phyloP scores from a whole-genome alignment of 2,329 filamentous ascomycete genomes.

The Arthrinium puccinioides region DNA sequence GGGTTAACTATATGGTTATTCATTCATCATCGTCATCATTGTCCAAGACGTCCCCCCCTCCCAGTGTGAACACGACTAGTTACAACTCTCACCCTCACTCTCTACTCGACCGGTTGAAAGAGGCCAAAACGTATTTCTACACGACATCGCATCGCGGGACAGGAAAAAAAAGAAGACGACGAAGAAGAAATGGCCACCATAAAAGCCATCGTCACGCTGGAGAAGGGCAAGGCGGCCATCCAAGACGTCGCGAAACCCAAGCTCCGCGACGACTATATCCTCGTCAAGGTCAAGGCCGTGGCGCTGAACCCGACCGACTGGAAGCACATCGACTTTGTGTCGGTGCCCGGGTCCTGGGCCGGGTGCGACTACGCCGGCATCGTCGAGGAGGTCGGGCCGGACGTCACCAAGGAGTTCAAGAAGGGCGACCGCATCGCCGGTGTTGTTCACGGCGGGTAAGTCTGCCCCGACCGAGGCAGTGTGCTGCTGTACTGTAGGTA shows the following conservation, averaged over 20 bases:
- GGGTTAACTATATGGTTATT: too few species aligned
- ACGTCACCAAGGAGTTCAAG: slow-evolving; percentile 32
- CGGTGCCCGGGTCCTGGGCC: slow-evolving; percentile 12
- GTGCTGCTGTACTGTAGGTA: not conserved
- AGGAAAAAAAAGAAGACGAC: too few species aligned
- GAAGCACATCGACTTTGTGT: slow-evolving; percentile 18
- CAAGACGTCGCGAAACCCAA: slow-evolving; percentile 15
- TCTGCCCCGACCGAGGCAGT: not conserved
- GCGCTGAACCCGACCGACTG: slow-evolving; percentile 28
- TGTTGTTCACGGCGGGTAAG: slow-evolving; percentile 25
- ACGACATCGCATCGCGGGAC: too few species aligned
- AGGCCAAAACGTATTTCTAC: too few species aligned
- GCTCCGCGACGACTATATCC: slow-evolving; percentile 17
- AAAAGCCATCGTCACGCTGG: slow-evolving; percentile 13
- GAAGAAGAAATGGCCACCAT: slow-evolving; percentile 1
- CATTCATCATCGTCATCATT: too few species aligned
- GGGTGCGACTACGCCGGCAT: slow-evolving; percentile 42
- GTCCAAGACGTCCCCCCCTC: too few species aligned
- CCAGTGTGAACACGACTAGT: too few species aligned
- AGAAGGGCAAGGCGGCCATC: slow-evolving; percentile 13
- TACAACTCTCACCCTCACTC: too few species aligned
- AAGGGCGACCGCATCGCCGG: slow-evolving; percentile 41
- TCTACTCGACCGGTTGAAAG: too few species aligned
- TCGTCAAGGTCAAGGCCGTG: slow-evolving; percentile 25
- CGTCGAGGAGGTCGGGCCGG: slow-evolving; percentile 36